Evolutionary conservation across 139 green algal genomes (phyloP), one percentile per base, ranked within the genome.

Genomic region (Medakamo hakoo): DNA sequence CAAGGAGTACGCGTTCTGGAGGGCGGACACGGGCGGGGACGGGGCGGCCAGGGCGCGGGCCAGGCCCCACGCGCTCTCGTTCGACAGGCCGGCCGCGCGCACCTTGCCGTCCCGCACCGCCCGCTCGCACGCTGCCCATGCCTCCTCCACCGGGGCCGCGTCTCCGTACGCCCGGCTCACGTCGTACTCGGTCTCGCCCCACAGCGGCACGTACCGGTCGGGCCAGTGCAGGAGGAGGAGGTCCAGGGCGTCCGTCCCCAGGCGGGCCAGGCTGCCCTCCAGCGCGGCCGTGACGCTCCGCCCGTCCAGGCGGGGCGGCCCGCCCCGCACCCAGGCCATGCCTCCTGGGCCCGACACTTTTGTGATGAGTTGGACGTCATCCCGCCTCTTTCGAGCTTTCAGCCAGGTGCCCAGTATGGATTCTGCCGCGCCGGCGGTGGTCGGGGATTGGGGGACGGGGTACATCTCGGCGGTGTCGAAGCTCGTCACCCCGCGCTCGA

Each of bases 121-220:
- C 29, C n/a, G 22, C 26, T 61, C n/a, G 14, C 92, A 55, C 20
- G 81, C 88, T 20, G 76, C 74, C 52, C 93, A 64, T 74, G 94
- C 88, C 62, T 93, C 88, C 70, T 92, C 78, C 27, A 95, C 30
- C 2, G 74, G 65, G 27, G 67, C 68, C n/a, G n/a, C n/a, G 48
- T 63, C 68, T 0, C 61, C 30, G 32, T 85, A 93, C 0, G 65
- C 69, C n/a, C 32, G 59, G 2, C 22, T 18, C 0, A 75, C 69
- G 58, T 92, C 76, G 65, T 86, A 97, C 5, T 92, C 83, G 2
- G 73, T 31, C 26, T 95, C 85, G 1, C 91, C 91, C 79, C 96
- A 97, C 88, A 96, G 96, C 14, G 91, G 91, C 21, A 97, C 87
- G 64, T 97, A 85, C 84, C 84, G 83, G 71, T 92, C 86, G 27